phyloP scores from a whole-genome alignment of 2,329 filamentous ascomycete genomes.

The Monosporascus sp. region DNA sequence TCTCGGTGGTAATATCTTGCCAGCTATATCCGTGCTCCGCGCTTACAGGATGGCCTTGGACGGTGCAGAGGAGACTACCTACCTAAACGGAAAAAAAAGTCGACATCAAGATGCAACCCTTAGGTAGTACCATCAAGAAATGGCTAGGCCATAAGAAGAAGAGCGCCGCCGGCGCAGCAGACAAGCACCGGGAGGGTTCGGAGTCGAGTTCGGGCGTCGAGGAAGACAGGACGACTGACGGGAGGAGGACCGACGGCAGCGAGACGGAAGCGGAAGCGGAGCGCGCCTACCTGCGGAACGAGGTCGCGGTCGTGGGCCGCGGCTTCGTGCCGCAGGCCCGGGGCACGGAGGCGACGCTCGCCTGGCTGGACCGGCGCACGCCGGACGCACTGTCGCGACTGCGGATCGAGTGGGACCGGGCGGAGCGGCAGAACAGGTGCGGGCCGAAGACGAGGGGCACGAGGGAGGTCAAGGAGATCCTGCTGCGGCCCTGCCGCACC shows the following conservation, averaged over 20 bases:
- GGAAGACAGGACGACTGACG: neutral
- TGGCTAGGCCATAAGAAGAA: neutral
- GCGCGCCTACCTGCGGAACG: neutral
- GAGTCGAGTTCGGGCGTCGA: too few species aligned
- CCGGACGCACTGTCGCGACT: slow-evolving; percentile 9
- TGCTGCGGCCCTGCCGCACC: slow-evolving; percentile 12
- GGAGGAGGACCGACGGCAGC: neutral
- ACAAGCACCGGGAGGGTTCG: neutral
- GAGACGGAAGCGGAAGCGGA: neutral
- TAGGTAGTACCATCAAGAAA: neutral
- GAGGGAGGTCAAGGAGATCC: slow-evolving; percentile 12
- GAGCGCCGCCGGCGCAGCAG: neutral
- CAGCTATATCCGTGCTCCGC: neutral
- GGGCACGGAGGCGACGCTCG: slow-evolving; percentile 12
- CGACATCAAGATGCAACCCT: neutral
- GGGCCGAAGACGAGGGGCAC: slow-evolving; percentile 14
- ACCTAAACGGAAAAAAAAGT: neutral
- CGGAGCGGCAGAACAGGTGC: slow-evolving; percentile 5
- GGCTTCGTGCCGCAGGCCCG: slow-evolving; percentile 12
- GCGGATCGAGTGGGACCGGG: slow-evolving; percentile 11
- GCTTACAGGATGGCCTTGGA: neutral
- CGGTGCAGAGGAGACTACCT: neutral
- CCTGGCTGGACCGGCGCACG: slow-evolving; percentile 7
- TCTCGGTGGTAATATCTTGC: neutral
- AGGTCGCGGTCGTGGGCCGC: neutral